phyloP scores from a whole-genome alignment of 305 asterid genomes.

The Fraxinus nigra region DNA sequence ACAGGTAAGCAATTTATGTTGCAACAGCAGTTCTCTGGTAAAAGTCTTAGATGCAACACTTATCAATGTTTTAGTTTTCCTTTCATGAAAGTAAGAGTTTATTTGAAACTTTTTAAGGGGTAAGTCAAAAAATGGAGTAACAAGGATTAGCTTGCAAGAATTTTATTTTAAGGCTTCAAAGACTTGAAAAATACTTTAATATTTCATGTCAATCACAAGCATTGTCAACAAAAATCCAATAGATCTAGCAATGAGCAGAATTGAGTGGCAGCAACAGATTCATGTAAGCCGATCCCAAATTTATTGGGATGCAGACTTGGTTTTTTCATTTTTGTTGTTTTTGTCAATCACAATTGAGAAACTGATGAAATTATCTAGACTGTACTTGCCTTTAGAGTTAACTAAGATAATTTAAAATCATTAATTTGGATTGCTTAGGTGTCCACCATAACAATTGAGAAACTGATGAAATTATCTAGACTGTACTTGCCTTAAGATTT shows the following conservation, averaged over 20 bases:
- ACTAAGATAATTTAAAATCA: not conserved
- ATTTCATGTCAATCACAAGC: not conserved
- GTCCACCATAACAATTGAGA: not conserved
- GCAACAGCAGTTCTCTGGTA: constrained; percentile 3
- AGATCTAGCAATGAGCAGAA: not conserved
- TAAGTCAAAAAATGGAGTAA: not conserved
- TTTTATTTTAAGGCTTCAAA: not conserved
- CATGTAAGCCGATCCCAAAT: not conserved
- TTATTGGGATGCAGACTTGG: not conserved
- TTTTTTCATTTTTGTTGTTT: not conserved
- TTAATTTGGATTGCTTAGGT: not conserved
- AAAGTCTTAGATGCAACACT: constrained; percentile 3
- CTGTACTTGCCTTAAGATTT: not conserved
- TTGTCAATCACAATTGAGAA: not conserved
- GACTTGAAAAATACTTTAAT: not conserved
- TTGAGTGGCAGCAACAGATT: not conserved
- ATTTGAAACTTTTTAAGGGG: not conserved
- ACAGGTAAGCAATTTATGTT: constrained; percentile 48
- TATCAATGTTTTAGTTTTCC: not conserved
- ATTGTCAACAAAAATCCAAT: not conserved
- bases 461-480: not conserved
- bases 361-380: not conserved
- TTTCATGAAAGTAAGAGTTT: not conserved
- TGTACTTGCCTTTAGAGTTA: not conserved
- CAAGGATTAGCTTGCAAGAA: not conserved